phyloP scores from a whole-genome alignment of 805 yeast species.

The Candida quercuum region DNA sequence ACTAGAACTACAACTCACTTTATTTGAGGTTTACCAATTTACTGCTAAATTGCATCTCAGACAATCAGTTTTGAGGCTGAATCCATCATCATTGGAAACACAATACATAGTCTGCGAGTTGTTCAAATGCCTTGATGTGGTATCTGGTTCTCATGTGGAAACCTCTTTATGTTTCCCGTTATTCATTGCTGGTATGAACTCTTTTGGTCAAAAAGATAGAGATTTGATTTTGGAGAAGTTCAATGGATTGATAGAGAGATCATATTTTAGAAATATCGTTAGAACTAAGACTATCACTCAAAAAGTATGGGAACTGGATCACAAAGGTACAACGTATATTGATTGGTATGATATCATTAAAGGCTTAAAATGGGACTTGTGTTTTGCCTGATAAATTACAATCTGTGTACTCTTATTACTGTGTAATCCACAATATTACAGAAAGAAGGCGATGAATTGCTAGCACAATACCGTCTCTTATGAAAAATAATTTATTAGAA shows the following conservation, averaged over 20 bases:
- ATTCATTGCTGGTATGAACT: conserved; percentile 71
- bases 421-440: no score
- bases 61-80: conserved; percentile 56
- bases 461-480: no score
- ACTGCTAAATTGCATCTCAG: conserved; percentile 63
- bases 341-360: conserved; percentile 72
- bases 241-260: conserved; percentile 51
- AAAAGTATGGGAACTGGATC: conserved; percentile 38
- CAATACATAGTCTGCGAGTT: conserved; percentile 53
- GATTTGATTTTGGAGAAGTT: conserved; percentile 45
- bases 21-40: conserved; percentile 67
- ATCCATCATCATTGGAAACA: conserved; percentile 58
- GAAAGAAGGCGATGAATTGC: no score
- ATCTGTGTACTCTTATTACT: no score
- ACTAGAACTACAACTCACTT: conserved; percentile 57
- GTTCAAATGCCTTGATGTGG: conserved; percentile 49
- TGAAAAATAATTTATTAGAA: no score
- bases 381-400: conserved; percentile 60
- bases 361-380: conserved; percentile 69
- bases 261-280: conserved; percentile 58
- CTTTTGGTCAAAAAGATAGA: conserved; percentile 45
- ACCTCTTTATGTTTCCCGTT: conserved; percentile 71
- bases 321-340: conserved; percentile 50
- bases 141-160: conserved; percentile 63
- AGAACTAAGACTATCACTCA: conserved; percentile 35